A percentile compares a stretch with the other conserved stretches of the same genome.
These are phyloP conservation scores for Nakaseomyces delphensis DNA, from an alignment of 1,139 yeast genomes.

Conservation along the genomic window DNA sequence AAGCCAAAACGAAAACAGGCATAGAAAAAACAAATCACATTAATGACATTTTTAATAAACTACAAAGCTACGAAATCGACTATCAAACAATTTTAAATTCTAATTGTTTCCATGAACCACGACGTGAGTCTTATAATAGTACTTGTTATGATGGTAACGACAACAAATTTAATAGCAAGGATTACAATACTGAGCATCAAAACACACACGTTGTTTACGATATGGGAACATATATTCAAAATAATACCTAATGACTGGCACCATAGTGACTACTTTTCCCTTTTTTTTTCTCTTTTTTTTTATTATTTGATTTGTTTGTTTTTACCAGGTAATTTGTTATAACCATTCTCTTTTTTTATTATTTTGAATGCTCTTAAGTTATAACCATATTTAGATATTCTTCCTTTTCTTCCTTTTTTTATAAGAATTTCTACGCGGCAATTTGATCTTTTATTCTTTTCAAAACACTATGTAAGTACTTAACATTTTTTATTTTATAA, in stretches of 20 bases:
- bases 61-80: neutral
- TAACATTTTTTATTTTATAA: no score
- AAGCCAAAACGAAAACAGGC: neutral
- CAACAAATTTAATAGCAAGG: neutral
- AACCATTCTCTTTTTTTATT: no score
- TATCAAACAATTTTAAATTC: constrained; percentile 5
- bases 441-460: no score
- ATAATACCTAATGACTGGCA: neutral
- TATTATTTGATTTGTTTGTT: neutral
- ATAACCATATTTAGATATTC: no score
- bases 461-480: no score
- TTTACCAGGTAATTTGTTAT: no score
- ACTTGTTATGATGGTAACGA: constrained; percentile 7
- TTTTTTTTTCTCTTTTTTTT: neutral
- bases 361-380: no score
- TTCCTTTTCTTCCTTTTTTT: no score
- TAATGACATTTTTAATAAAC: neutral
- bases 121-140: constrained; percentile 7
- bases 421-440: no score
- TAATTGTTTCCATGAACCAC: constrained; percentile 5
- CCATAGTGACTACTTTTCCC: neutral
- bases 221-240: neutral
- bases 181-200: neutral
- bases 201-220: neutral
- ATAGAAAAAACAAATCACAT: neutral